These are phyloP conservation scores for Rhizopus sp. DNA, from an alignment of 371 early-diverging fungal genomes.

Conservation along the genomic window DNA sequence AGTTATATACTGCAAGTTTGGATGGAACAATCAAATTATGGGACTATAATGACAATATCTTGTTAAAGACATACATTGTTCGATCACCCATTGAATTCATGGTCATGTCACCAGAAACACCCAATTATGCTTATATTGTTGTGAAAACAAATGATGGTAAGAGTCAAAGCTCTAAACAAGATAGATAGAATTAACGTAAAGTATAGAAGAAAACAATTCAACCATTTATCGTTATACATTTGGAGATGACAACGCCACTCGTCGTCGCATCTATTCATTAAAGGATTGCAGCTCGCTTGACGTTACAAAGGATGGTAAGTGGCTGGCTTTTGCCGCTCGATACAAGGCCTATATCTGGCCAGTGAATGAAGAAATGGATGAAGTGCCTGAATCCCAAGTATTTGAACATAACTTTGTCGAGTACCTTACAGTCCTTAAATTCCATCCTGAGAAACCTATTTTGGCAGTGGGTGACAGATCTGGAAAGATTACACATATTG, in stretches of 20 bases:
- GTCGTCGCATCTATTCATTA: conserved; percentile 27
- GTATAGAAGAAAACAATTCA: conserved; percentile 36
- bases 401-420: conserved; percentile 42
- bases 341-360: conserved; percentile 54
- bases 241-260: conserved; percentile 16
- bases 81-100: conserved; percentile 59
- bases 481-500: conserved; percentile 74
- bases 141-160: conserved; percentile 14
- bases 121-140: conserved; percentile 29
- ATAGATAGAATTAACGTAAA: no score
- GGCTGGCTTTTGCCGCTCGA: conserved; percentile 51
- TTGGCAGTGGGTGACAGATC: conserved; percentile 76
- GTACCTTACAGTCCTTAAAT: conserved; percentile 62
- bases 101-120: conserved; percentile 37
- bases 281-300: conserved; percentile 30
- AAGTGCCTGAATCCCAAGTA: conserved; percentile 24
- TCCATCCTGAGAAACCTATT: conserved; percentile 72
- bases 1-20: conserved; percentile 66
- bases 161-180: not conserved
- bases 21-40: conserved; percentile 78
- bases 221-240: conserved; percentile 46
- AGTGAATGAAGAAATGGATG: conserved; percentile 26
- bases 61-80: conserved; percentile 64
- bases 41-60: conserved; percentile 72
- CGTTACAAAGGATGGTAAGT: conserved; percentile 55